Percentiles rank a stretch among this genome's conserved stretches.
Conservation (phyloP, 2,329 filamentous ascomycete species). For the Dactylellina cionopaga region DNA sequence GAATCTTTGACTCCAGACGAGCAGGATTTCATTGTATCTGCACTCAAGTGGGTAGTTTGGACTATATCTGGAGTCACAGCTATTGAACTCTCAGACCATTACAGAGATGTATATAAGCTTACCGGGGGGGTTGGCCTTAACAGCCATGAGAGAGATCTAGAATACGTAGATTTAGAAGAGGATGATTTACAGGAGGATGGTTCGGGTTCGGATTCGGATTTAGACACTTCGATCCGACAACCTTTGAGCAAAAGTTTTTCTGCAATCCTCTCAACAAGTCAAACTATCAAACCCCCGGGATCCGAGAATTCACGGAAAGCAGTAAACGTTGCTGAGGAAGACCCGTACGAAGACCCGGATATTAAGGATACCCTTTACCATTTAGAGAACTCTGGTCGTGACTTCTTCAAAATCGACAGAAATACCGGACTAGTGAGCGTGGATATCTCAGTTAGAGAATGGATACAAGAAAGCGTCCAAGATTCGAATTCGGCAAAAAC, state of each 20-base stretch:
- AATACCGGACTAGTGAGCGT: conserved; percentile 8
- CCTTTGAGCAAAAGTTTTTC: too few relatives aligned
- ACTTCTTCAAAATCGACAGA: conserved; percentile 21
- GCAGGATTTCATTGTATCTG: conserved; percentile 19
- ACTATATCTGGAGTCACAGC: conserved; percentile 16
- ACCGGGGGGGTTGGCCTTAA: not conserved
- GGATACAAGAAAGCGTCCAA: conserved; percentile 23
- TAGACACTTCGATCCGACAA: too few relatives aligned
- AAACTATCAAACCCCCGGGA: not conserved
- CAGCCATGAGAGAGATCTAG: not conserved
- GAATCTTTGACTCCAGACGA: conserved; percentile 26
- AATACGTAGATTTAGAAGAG: too few relatives aligned
- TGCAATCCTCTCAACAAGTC: too few relatives aligned
- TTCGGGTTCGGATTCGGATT: too few relatives aligned
- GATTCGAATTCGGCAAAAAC: not conserved
- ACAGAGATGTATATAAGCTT: conserved; percentile 26
- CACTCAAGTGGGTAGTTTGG: conserved; percentile 42
- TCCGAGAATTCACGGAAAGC: not conserved
- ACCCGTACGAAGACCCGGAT: conserved; percentile 22
- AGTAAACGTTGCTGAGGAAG: not conserved
- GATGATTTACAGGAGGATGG: too few relatives aligned
- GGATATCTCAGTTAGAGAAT: conserved; percentile 32
- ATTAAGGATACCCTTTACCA: conserved; percentile 28
- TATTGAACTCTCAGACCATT: conserved; percentile 29
- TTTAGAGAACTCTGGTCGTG: conserved; percentile 17